Percentiles rank a stretch among this genome's conserved stretches.
These are phyloP conservation scores for Achaetomium macrosporum DNA, from an alignment of 2,329 filamentous ascomycete species.

Conservation along the genomic window DNA sequence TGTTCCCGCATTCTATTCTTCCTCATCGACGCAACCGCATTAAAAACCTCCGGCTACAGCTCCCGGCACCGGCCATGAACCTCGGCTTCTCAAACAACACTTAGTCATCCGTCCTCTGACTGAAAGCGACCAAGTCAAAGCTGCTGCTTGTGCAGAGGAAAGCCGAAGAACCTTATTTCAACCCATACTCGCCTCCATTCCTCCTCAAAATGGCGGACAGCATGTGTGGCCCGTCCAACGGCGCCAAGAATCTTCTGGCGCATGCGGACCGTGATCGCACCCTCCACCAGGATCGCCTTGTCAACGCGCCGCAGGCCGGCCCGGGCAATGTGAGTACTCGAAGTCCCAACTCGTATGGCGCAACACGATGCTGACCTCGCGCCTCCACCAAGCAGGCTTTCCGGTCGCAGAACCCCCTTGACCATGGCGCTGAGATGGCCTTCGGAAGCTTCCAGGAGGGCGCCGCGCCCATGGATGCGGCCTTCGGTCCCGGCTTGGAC, in stretches of 20 bases:
- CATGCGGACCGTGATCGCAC: constrained; percentile 63
- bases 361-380: constrained; percentile 9
- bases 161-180: background rate
- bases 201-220: constrained; percentile 34
- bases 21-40: background rate
- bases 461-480: constrained; percentile 3
- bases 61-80: constrained; percentile 9
- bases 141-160: background rate
- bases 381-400: constrained; percentile 17
- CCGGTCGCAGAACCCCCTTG: constrained; percentile 16
- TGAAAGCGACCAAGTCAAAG: background rate
- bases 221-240: constrained; percentile 68
- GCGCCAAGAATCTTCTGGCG: constrained; percentile 66
- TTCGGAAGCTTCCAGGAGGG: constrained; percentile 23
- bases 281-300: constrained; percentile 65
- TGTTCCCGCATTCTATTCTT: background rate
- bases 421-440: constrained; percentile 16
- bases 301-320: constrained; percentile 14
- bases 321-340: constrained; percentile 23
- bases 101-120: constrained; percentile 1
- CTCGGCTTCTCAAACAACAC: constrained; percentile 14
- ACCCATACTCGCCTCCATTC: background rate
- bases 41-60: constrained; percentile 6
- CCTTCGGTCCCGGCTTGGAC: constrained; percentile 10
- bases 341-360: too few relatives aligned